Percentiles rank a stretch among this genome's conserved stretches.
Evolutionary conservation across 257 asterid genomes (phyloP).

Genomic region (Cordia subcordata): DNA sequence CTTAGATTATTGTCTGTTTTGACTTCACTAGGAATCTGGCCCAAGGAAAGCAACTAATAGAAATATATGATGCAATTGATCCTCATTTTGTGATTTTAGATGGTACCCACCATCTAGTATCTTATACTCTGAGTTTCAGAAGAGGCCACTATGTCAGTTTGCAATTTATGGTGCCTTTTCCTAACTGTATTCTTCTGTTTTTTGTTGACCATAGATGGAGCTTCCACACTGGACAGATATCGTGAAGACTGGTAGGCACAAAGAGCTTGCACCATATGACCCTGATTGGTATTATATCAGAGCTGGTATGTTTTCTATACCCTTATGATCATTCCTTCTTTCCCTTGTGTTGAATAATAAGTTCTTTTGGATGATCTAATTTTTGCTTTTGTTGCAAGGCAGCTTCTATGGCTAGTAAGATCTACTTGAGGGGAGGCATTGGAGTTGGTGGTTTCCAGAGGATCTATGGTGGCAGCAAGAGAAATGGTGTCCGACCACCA

Average conservation of each 20-base stretch:
- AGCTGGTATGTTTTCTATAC: constrained; percentile 49
- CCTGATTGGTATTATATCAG: constrained; percentile 94
- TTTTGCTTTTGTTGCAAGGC: constrained; percentile 7
- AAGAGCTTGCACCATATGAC: constrained; percentile 92
- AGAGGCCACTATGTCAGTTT: too few species aligned
- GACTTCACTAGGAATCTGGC: too few species aligned
- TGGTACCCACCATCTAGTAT: background rate
- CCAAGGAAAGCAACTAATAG: too few species aligned
- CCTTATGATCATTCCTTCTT: too few species aligned
- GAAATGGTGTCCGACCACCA: constrained; percentile 85
- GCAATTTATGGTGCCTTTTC: background rate
- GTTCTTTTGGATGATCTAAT: background rate
- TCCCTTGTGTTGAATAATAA: too few species aligned
- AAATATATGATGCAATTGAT: too few species aligned
- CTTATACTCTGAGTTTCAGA: background rate
- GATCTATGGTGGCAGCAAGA: constrained; percentile 96
- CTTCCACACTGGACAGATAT: constrained; percentile 95
- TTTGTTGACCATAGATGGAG: constrained; percentile 47
- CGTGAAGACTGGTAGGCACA: constrained; percentile 78
- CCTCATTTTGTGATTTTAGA: background rate
- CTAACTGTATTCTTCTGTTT: background rate
- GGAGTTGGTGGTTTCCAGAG: constrained; percentile 87
- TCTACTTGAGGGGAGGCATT: constrained; percentile 82
- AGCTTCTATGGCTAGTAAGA: constrained; percentile 97
- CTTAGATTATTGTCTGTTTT: too few species aligned